phyloP scores from a whole-genome alignment of 306 rosid species.

The Echinosophora koreensis region DNA sequence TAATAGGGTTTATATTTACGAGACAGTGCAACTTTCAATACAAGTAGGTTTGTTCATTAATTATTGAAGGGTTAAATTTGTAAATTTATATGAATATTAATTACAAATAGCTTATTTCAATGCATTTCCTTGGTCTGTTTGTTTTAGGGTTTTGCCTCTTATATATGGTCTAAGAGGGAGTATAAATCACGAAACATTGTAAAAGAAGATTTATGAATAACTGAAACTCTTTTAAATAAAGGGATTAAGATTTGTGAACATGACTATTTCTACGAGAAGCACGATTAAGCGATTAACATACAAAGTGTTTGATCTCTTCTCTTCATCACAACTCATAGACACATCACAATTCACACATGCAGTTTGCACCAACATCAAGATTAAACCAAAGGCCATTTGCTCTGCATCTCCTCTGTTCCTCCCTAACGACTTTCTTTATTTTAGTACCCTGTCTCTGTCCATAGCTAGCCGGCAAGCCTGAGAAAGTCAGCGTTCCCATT shows the following conservation, averaged over 20 bases:
- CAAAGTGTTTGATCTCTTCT: neutral
- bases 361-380: neutral
- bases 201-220: neutral
- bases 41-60: too few relatives aligned
- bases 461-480: neutral
- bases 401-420: neutral
- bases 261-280: neutral
- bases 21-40: too few relatives aligned
- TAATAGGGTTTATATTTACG: too few relatives aligned
- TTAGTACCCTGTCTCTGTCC: neutral
- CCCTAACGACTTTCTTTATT: neutral
- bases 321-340: too few relatives aligned
- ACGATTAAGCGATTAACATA: neutral
- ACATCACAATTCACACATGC: too few relatives aligned
- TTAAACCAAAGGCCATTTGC: slow-evolving; percentile 15
- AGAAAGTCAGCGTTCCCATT: slow-evolving; percentile 38
- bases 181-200: too few relatives aligned
- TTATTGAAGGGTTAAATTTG: too few relatives aligned
- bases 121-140: too few relatives aligned
- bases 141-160: too few relatives aligned
- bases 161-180: too few relatives aligned
- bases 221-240: neutral
- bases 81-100: too few relatives aligned
- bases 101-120: too few relatives aligned
- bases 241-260: neutral